phyloP scores from a whole-genome alignment of 495 filamentous ascomycete genomes.

The Elaphomyces granulatus region DNA sequence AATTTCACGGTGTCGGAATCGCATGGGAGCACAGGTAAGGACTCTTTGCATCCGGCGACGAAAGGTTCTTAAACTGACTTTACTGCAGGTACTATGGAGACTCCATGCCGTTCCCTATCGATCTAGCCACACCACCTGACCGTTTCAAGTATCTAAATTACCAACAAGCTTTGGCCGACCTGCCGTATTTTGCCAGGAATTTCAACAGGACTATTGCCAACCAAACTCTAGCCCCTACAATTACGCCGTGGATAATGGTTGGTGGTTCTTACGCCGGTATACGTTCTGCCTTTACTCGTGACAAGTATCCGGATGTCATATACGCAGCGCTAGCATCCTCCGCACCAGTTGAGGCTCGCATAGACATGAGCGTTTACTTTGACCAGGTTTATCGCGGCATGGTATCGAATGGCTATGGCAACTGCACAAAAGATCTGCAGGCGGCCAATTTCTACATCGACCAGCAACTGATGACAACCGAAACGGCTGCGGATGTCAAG shows the following conservation, averaged over 20 bases:
- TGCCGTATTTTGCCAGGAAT: constrained; percentile 36
- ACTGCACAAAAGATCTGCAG: constrained; percentile 41
- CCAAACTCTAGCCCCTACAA: constrained; percentile 27
- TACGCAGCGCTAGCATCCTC: constrained; percentile 41
- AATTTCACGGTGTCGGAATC: constrained; percentile 39
- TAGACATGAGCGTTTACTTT: constrained; percentile 43
- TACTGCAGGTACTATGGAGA: constrained; percentile 41
- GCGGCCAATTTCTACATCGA: constrained; percentile 40
- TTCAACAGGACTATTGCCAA: constrained; percentile 28
- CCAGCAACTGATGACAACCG: constrained; percentile 21
- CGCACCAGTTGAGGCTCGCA: constrained; percentile 37
- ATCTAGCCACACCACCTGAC: constrained; percentile 29
- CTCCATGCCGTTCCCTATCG: constrained; percentile 34
- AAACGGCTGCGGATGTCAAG: constrained; percentile 30
- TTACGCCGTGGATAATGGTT: constrained; percentile 44
- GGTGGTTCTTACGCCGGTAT: constrained; percentile 46
- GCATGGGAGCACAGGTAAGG: constrained; percentile 44
- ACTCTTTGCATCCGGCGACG: background rate
- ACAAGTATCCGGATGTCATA: constrained; percentile 43
- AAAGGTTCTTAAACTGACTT: background rate
- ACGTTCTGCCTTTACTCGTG: constrained; percentile 38
- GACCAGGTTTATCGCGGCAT: constrained; percentile 43
- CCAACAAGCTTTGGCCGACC: constrained; percentile 38
- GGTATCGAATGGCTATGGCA: constrained; percentile 31
- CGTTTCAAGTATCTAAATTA: constrained; percentile 35